Evolutionary conservation across 2,329 filamentous ascomycete genomes (phyloP).

Genomic region (Diaporthe destruens): DNA sequence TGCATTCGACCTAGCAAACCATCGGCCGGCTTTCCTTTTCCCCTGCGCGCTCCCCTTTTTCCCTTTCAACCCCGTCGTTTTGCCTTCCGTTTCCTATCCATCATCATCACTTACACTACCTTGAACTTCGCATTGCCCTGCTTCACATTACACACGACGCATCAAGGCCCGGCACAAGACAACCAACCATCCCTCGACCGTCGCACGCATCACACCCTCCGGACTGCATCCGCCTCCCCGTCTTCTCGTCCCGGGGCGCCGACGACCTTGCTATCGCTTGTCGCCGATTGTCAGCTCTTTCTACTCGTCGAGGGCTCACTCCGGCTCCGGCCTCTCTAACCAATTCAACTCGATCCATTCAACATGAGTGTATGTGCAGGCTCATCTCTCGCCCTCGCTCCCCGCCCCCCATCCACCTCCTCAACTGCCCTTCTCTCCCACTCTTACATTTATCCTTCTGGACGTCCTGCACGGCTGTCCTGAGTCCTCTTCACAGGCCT

Average conservation of each 20-base stretch:
- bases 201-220: background rate
- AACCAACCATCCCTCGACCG: background rate
- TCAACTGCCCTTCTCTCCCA: background rate
- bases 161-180: background rate
- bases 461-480: too few relatives aligned
- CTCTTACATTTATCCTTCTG: background rate
- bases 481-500: background rate
- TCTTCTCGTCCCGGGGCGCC: constrained; percentile 5
- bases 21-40: constrained; percentile 14
- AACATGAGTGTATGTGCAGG: constrained; percentile 65
- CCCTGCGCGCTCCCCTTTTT: constrained; percentile 14
- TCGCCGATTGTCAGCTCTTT: constrained; percentile 3
- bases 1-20: constrained; percentile 20
- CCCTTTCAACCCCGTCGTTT: constrained; percentile 13
- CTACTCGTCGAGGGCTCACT: constrained; percentile 18
- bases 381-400: constrained; percentile 39
- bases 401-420: background rate
- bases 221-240: background rate
- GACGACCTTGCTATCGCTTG: constrained; percentile 2
- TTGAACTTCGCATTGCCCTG: background rate
- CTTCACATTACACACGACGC: background rate
- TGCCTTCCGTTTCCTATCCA: constrained; percentile 15
- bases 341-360: constrained; percentile 33
- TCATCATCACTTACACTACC: constrained; percentile 5
- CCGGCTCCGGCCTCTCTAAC: constrained; percentile 22